Conservation (phyloP, 2,329 filamentous ascomycete genomes). For the Ascochyta rabiei region DNA sequence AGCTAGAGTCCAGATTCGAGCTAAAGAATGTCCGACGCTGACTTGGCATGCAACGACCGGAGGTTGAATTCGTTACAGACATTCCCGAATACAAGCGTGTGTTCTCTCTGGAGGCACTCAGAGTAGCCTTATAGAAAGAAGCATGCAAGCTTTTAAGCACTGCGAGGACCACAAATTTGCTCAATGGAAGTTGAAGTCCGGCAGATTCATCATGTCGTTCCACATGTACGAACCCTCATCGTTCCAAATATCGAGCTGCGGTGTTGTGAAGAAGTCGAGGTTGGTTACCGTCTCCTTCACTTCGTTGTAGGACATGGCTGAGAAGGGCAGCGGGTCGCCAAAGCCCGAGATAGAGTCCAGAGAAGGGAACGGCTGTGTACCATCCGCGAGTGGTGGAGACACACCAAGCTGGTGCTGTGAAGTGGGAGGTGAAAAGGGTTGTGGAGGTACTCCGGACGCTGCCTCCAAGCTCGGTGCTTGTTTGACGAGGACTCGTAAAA, state of each 20-base stretch:
- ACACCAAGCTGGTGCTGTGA: slow-evolving; percentile 6
- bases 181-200: slow-evolving; percentile 40
- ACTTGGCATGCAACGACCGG: background rate
- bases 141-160: no score
- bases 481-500: slow-evolving; percentile 55
- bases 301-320: slow-evolving; percentile 72
- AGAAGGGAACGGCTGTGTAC: slow-evolving; percentile 8
- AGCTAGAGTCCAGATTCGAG: background rate
- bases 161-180: background rate
- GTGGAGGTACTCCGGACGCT: slow-evolving; percentile 10
- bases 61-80: background rate
- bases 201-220: slow-evolving; percentile 45
- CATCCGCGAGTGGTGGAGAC: slow-evolving; percentile 7
- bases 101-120: no score
- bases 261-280: slow-evolving; percentile 64
- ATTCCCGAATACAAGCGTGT: no score
- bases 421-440: slow-evolving; percentile 18
- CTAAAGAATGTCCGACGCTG: slow-evolving; percentile 7
- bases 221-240: slow-evolving; percentile 51
- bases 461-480: slow-evolving; percentile 32
- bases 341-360: slow-evolving; percentile 24
- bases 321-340: slow-evolving; percentile 61
- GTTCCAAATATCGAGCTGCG: slow-evolving; percentile 63
- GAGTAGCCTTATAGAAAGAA: no score
- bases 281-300: slow-evolving; percentile 70